phyloP scores from a whole-genome alignment of 1,284 basidiomycete species.

The Trametes sp. region DNA sequence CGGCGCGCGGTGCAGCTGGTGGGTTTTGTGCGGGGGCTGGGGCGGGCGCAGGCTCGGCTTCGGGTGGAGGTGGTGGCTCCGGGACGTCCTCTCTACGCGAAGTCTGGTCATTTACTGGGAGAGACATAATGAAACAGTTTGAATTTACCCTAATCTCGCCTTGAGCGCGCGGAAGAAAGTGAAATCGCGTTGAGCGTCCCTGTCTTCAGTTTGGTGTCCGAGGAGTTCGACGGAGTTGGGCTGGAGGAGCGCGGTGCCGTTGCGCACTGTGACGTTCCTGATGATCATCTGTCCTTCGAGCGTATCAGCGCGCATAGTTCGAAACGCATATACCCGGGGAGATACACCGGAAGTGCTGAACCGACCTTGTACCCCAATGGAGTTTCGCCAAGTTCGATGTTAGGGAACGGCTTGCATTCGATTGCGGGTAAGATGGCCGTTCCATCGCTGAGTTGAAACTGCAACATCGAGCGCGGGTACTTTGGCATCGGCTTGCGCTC shows the following conservation, averaged over 20 bases:
- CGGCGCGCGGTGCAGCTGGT: constrained; percentile 28
- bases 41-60: constrained; percentile 23
- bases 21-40: constrained; percentile 11
- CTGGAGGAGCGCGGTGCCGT: constrained; percentile 74
- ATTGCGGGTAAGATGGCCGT: constrained; percentile 66
- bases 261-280: constrained; percentile 65
- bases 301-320: background rate
- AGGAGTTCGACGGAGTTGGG: constrained; percentile 64
- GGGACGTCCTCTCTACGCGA: constrained; percentile 2
- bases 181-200: constrained; percentile 57
- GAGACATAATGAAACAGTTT: background rate
- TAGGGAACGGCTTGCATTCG: constrained; percentile 67
- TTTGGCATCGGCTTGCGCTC: constrained; percentile 67
- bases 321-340: background rate
- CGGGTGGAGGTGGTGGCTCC: constrained; percentile 13
- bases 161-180: constrained; percentile 65
- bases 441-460: constrained; percentile 74
- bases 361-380: constrained; percentile 77
- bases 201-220: constrained; percentile 65
- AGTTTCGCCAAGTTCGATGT: constrained; percentile 70
- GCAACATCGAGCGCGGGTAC: constrained; percentile 75
- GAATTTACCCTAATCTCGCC: constrained; percentile 66
- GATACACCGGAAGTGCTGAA: background rate
- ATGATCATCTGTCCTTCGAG: constrained; percentile 60
- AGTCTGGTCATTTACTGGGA: background rate